Percentiles rank a stretch among this genome's conserved stretches.
Conservation (phyloP, 2,329 filamentous ascomycete species). For the Arthrocladium fulminans region DNA sequence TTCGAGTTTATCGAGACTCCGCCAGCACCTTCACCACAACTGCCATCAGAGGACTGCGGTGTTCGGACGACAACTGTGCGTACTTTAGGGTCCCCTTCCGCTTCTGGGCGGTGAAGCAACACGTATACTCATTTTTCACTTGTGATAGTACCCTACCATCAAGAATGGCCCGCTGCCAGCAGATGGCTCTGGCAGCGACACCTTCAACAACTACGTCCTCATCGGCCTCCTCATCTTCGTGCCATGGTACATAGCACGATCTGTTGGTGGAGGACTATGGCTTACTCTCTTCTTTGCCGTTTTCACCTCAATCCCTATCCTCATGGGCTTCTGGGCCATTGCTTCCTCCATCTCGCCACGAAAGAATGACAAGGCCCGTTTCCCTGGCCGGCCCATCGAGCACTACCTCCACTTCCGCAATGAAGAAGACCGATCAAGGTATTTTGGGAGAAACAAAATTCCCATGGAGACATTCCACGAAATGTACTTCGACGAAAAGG, state of each 20-base stretch:
- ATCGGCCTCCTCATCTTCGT: conserved; percentile 60
- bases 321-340: conserved; percentile 72
- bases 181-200: conserved; percentile 73
- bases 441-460: conserved; percentile 43
- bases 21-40: conserved; percentile 43
- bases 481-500: conserved; percentile 93
- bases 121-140: conserved; percentile 15
- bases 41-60: conserved; percentile 48
- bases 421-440: conserved; percentile 38
- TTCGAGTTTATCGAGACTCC: conserved; percentile 53
- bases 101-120: conserved; percentile 5
- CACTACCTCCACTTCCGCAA: conserved; percentile 57
- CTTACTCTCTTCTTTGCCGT: conserved; percentile 80
- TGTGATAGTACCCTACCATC: conserved; percentile 67
- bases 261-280: conserved; percentile 74
- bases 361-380: conserved; percentile 83
- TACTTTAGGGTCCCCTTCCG: conserved; percentile 8
- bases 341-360: conserved; percentile 74
- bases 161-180: conserved; percentile 91
- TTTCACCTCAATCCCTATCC: conserved; percentile 68
- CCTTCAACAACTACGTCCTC: conserved; percentile 76
- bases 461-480: conserved; percentile 92
- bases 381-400: conserved; percentile 79
- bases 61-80: conserved; percentile 54
- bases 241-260: conserved; percentile 73